A percentile compares a stretch with the other conserved stretches of the same genome.
phyloP scores from a whole-genome alignment of 345 rosid species.

The Streptanthus diversifolius region DNA sequence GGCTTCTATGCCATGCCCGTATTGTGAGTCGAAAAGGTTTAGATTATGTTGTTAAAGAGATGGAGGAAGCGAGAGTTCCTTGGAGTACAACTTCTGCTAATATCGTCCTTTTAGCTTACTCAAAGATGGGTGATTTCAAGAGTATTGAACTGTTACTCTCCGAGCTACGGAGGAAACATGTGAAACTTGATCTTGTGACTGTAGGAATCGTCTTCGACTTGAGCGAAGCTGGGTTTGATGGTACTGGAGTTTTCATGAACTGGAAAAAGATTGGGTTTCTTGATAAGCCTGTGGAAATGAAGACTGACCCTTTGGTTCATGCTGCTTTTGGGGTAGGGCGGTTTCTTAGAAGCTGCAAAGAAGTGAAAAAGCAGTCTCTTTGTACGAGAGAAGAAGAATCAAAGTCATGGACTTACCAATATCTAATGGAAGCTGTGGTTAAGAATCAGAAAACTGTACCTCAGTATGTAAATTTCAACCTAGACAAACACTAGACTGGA shows the following conservation, averaged over 20 bases:
- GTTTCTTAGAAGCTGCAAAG: constrained; percentile 39
- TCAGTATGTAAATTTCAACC: not conserved
- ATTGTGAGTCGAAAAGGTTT: constrained; percentile 58
- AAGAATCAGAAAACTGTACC: constrained; percentile 11
- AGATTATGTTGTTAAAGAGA: constrained; percentile 44
- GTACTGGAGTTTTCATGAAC: constrained; percentile 34
- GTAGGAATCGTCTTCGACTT: constrained; percentile 55
- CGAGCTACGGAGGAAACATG: constrained; percentile 23
- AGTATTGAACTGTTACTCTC: constrained; percentile 38
- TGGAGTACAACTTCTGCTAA: constrained; percentile 53
- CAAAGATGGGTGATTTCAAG: constrained; percentile 50
- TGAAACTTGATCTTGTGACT: constrained; percentile 63
- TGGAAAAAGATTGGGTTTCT: constrained; percentile 52
- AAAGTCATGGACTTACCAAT: constrained; percentile 43
- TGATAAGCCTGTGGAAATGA: constrained; percentile 38
- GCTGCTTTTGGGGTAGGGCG: constrained; percentile 51
- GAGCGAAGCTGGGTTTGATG: constrained; percentile 38
- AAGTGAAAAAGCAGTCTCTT: constrained; percentile 35
- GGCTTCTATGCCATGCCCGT: constrained; percentile 47
- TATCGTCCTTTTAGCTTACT: constrained; percentile 44
- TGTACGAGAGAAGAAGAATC: constrained; percentile 35
- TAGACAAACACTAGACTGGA: not conserved
- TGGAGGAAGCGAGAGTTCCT: constrained; percentile 49
- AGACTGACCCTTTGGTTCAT: constrained; percentile 57
- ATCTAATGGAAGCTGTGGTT: constrained; percentile 43